Conservation (phyloP, 495 filamentous ascomycete species). For the Neurospora sp. region DNA sequence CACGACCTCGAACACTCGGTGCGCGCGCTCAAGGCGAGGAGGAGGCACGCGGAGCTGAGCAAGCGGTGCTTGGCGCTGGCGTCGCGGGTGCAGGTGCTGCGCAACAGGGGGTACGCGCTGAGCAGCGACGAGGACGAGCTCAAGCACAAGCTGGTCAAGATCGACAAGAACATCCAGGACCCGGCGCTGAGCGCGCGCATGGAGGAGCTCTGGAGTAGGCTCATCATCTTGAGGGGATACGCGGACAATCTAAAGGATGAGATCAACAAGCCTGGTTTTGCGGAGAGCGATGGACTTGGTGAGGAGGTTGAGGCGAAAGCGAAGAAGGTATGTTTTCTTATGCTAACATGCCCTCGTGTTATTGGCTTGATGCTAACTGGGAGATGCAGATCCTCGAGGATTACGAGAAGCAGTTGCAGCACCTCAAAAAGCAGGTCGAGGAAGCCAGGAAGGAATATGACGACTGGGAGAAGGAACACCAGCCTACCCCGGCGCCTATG, state of each 20-base stretch:
- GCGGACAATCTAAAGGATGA: conserved; percentile 70
- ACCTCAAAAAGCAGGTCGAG: conserved; percentile 73
- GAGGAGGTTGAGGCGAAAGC: conserved; percentile 71
- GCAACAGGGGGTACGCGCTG: conserved; percentile 87
- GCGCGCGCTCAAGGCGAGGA: conserved; percentile 66
- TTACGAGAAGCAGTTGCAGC: conserved; percentile 78
- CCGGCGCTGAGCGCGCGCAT: conserved; percentile 70
- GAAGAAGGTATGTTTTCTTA: conserved; percentile 58
- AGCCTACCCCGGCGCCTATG: conserved; percentile 18
- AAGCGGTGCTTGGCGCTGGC: conserved; percentile 77
- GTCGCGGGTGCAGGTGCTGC: conserved; percentile 81
- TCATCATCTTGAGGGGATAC: conserved; percentile 75
- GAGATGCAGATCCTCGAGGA: conserved; percentile 67
- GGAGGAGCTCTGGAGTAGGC: conserved; percentile 95
- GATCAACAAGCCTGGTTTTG: conserved; percentile 52
- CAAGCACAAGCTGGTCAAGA: conserved; percentile 65
- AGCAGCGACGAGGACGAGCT: conserved; percentile 85
- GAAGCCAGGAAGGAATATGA: conserved; percentile 69
- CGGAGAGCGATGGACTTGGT: conserved; percentile 50
- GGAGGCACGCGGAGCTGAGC: conserved; percentile 70
- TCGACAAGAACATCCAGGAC: conserved; percentile 73
- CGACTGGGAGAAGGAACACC: conserved; percentile 57
- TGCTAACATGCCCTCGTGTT: too few species aligned
- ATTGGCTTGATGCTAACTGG: conserved; percentile 13
- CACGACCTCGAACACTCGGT: conserved; percentile 77